Evolutionary conservation across 225 moss, liverwort and hornwort species (phyloP), one percentile per base, ranked within the genome.

Genomic region (Asterella californica): DNA sequence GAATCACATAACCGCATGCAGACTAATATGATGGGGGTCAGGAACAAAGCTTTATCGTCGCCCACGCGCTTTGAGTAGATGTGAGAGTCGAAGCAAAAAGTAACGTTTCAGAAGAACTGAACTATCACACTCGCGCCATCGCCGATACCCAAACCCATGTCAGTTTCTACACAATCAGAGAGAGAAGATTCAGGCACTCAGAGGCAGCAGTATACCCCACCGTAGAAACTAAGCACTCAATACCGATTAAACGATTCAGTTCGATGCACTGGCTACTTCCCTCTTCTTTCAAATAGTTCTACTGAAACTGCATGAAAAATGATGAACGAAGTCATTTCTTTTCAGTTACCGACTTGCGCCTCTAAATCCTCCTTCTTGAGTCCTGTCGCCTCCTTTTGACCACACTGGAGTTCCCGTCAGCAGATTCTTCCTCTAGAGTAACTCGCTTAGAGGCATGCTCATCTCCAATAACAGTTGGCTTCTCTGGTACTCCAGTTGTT

Each of bases 331-430:
- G 18, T 0, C 18, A 25, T 25, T 8, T n/a, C 15, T 15, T 18
- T 17, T 15, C 36, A 46, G 12, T 47, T 71, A 71, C 68, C 19
- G 46, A 55, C 9, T 22, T 48, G n/a, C n/a, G 69, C 67, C 46
- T 88, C 75, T n/a, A 88, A 42, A 88, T 88, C 72, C 87, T 75
- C 42, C 84, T 84, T 66, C 87, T 82, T 10, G 65, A 81, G 55
- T 82, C 83, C 62, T 85, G 78, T 72, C 69, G 78, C 59, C 80
- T 76, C 45, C 55, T 81, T 53, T 74, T 83, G 1, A 36, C 24
- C 24, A 79, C 9, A 22, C 57, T 1, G 24, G 72, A 9, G 19
- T 22, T 69, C 67, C 78, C 87, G 49, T 66, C 79, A 71, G 19
- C 59, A 55, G 21, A 47, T 78, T 75, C 33, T 72, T 83, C 84